phyloP scores from a whole-genome alignment of 805 yeast species.

The Spathaspora hagerdaliae region DNA sequence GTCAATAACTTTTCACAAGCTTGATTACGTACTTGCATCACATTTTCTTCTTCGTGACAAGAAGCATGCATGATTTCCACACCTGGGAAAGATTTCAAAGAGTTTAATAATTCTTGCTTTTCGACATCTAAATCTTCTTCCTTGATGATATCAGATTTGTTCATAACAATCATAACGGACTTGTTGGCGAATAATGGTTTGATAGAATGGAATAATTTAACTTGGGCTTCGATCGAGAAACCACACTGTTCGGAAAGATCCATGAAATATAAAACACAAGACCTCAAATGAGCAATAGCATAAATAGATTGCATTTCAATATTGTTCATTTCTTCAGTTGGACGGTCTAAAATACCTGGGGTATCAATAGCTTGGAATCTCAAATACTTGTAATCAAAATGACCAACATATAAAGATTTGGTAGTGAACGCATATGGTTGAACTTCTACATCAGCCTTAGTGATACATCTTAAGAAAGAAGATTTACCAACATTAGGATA shows the following conservation, averaged over 20 bases:
- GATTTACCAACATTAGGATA: slow-evolving; percentile 99
- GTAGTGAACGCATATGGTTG: slow-evolving; percentile 99
- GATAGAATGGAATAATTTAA: slow-evolving; percentile 92
- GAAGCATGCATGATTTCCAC: slow-evolving; percentile 92
- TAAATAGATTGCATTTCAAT: slow-evolving; percentile 99
- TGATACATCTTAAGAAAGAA: slow-evolving; percentile 85
- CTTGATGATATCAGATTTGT: slow-evolving; percentile 87
- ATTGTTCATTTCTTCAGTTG: slow-evolving; percentile 99
- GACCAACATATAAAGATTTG: slow-evolving; percentile 95
- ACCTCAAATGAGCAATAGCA: slow-evolving; percentile 96
- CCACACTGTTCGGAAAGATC: slow-evolving; percentile 99
- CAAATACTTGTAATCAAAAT: slow-evolving; percentile 95
- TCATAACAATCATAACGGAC: slow-evolving; percentile 91
- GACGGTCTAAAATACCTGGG: slow-evolving; percentile 97
- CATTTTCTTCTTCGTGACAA: slow-evolving; percentile 90
- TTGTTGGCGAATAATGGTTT: slow-evolving; percentile 97
- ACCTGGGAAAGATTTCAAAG: slow-evolving; percentile 64
- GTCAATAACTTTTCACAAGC: slow-evolving; percentile 97
- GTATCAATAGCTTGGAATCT: slow-evolving; percentile 99
- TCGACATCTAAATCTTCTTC: slow-evolving; percentile 79
- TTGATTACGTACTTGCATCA: slow-evolving; percentile 92
- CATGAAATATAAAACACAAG: slow-evolving; percentile 96
- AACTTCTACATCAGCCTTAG: slow-evolving; percentile 98
- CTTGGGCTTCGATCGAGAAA: slow-evolving; percentile 94
- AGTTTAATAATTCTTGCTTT: slow-evolving; percentile 65